Evolutionary conservation across 1,139 yeast species (phyloP).

Genomic region (Entelexis sorbosivorans): DNA sequence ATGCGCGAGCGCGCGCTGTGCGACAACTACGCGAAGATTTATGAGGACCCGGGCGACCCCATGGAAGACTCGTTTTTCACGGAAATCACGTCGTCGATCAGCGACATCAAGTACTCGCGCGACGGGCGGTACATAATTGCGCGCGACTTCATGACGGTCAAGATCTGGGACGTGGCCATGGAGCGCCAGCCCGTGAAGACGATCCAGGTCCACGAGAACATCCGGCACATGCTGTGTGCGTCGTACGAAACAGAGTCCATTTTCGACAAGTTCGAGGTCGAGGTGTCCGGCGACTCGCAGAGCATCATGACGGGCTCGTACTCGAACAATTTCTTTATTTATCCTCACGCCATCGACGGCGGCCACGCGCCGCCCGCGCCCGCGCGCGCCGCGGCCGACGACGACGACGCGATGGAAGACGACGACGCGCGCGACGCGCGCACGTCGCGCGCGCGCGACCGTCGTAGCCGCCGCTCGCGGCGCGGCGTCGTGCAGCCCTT

Average conservation of each 20-base stretch:
- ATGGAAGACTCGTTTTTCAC: conserved; percentile 91
- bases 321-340: conserved; percentile 93
- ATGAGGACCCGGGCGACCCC: conserved; percentile 90
- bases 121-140: conserved; percentile 92
- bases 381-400: background rate
- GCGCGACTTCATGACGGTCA: conserved; percentile 93
- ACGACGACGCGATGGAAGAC: conserved; percentile 7
- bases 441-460: conserved; percentile 2
- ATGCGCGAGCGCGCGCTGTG: conserved; percentile 95
- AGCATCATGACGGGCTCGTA: conserved; percentile 95
- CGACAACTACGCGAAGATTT: conserved; percentile 76
- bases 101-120: conserved; percentile 84
- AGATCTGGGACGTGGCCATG: conserved; percentile 98
- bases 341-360: conserved; percentile 58
- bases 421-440: background rate
- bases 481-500: background rate
- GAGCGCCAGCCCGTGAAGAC: conserved; percentile 90
- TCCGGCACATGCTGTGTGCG: conserved; percentile 87
- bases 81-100: conserved; percentile 88
- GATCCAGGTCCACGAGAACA: conserved; percentile 88
- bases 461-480: background rate
- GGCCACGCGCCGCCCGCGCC: background rate
- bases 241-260: conserved; percentile 98
- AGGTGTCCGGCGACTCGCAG: conserved; percentile 84
- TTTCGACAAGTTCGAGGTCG: conserved; percentile 96